Percentiles rank a stretch among this genome's conserved stretches.
phyloP scores from a whole-genome alignment of 371 early-diverging fungal genomes.

The Batkoa obscura region DNA sequence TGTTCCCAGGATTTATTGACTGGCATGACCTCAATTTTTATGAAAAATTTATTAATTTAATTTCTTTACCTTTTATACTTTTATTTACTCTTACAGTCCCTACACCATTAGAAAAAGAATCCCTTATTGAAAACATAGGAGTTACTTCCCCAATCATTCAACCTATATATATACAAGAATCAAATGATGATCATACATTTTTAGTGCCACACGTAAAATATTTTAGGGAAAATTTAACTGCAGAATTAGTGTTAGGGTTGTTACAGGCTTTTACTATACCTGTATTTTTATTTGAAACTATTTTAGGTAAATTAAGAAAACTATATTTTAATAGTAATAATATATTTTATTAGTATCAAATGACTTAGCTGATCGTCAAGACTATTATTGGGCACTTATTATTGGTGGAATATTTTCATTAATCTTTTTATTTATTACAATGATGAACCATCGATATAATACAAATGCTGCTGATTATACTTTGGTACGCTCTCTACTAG shows the following conservation, averaged over 20 bases:
- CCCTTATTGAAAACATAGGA: background rate
- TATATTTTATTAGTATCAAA: background rate
- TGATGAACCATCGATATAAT: background rate
- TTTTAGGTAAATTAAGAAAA: background rate
- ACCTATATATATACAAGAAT: background rate
- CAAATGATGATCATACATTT: background rate
- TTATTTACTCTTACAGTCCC: slow-evolving; percentile 30
- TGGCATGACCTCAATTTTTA: slow-evolving; percentile 24
- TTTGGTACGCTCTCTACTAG: slow-evolving; percentile 27
- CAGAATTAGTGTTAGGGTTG: background rate
- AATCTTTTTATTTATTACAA: background rate
- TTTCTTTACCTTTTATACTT: slow-evolving; percentile 30
- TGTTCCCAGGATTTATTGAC: slow-evolving; percentile 30
- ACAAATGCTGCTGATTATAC: background rate
- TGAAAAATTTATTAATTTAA: slow-evolving; percentile 25
- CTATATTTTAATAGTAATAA: background rate
- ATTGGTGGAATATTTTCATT: background rate
- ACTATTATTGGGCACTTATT: background rate
- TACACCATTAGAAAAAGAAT: slow-evolving; percentile 13
- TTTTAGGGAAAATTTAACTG: slow-evolving; percentile 12
- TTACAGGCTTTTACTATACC: slow-evolving; percentile 1
- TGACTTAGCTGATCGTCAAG: slow-evolving; percentile 11
- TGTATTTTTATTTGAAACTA: background rate
- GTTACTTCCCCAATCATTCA: background rate
- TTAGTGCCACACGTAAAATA: background rate